Evolutionary conservation across 2,329 filamentous ascomycete species (phyloP), one percentile per base, ranked within the genome.

Genomic region (Aspergillus transmontanensis): DNA sequence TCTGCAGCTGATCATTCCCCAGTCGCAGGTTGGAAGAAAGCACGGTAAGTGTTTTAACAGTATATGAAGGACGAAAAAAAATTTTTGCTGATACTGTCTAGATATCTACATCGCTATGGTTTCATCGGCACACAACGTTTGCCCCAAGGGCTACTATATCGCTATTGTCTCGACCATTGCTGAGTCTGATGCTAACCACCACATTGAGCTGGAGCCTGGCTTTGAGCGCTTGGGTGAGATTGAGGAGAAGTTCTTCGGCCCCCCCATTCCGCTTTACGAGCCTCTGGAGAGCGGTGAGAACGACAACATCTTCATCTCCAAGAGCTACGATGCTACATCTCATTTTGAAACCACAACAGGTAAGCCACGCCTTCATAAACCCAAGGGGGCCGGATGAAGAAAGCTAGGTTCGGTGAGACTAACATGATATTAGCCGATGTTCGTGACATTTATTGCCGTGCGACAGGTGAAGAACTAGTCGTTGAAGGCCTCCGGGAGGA

Each of bases 81-180:
- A 12, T 6, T 10, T 5, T 51, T 64, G 36, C 72, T 76, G 28
- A 75, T 59, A 14, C 41, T 21, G 53, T 9, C 68, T 55, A 95
- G 93, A 98, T 76, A 94, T 99, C 75, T 99, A 99, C 85, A 90
- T 99, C 76, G 94, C 95, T 62, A 91, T 95, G 78, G 93, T 99
- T 64, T 97, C 94, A 1, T 93, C 92, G 45, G 92, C 94, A 43
- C 96, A 99, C 84, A 98, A 96, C 74, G 96, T 99, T 72, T 98
- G 94, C 84, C 95, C 96, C 73, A 96, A 97, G 87, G 94, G 94
- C 65, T 98, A 97, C 87, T 99, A 96, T 85, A 93, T 99, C 72
- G 95, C 95, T 73, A 99, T 98, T 65, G 94, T 99, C 69, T 97
- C 93, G 55, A 99, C 95, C 64, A 97, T 99, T 75, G 93, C 95